These are phyloP conservation scores for Dorcoceras hygrometricum DNA, from an alignment of 257 asterid genomes.

Conservation along the genomic window DNA sequence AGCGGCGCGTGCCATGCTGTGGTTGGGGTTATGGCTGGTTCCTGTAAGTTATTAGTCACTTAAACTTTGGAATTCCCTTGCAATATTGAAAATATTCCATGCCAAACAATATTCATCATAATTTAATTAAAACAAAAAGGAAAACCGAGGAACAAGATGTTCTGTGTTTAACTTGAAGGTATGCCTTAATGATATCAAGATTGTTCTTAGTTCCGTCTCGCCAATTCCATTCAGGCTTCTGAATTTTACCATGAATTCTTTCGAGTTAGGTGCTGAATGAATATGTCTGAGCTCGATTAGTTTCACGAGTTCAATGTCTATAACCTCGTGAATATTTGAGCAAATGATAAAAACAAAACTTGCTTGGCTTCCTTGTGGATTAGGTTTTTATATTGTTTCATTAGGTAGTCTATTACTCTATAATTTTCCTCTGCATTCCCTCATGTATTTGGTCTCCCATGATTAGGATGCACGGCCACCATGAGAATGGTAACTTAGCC, in stretches of 20 bases:
- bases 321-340: no score
- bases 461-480: neutral
- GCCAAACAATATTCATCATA: neutral
- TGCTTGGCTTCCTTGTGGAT: neutral
- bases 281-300: neutral
- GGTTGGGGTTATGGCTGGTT: slow-evolving; percentile 87
- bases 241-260: neutral
- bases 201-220: neutral
- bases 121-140: no score
- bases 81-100: neutral
- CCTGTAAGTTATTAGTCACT: slow-evolving; percentile 43
- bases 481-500: neutral
- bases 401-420: no score
- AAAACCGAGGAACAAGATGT: no score
- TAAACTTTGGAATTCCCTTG: neutral
- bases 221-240: neutral
- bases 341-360: neutral
- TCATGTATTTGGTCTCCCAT: neutral
- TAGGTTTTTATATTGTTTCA: neutral
- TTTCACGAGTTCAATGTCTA: neutral
- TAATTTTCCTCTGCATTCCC: no score
- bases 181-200: neutral
- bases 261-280: neutral
- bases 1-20: slow-evolving; percentile 74
- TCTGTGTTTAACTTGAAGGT: neutral